Evolutionary conservation across 139 green algal species (phyloP).

Genomic region (Chlorella sp.): DNA sequence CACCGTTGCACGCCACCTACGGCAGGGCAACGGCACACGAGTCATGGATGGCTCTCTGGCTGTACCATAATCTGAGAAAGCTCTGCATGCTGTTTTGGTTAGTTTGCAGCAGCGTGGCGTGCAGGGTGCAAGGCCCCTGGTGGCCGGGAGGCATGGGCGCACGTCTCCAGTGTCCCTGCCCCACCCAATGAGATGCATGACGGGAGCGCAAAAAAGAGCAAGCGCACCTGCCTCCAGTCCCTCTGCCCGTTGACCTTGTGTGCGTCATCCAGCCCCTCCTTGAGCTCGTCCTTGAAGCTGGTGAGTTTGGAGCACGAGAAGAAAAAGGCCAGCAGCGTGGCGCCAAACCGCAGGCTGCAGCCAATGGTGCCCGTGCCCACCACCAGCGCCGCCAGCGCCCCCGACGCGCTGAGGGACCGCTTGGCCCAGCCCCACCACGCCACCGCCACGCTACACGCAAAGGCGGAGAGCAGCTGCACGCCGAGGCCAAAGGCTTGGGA

Average conservation of each 20-base stretch:
- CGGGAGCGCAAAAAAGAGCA: too few relatives aligned
- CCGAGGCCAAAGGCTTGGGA: slow-evolving; percentile 47
- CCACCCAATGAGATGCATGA: too few relatives aligned
- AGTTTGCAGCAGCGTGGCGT: background rate
- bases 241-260: slow-evolving; percentile 71
- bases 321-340: slow-evolving; percentile 78
- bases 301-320: slow-evolving; percentile 67
- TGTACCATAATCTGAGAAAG: too few relatives aligned
- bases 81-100: background rate
- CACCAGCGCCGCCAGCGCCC: slow-evolving; percentile 45
- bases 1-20: slow-evolving; percentile 53
- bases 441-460: slow-evolving; percentile 16
- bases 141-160: background rate
- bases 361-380: slow-evolving; percentile 47
- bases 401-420: slow-evolving; percentile 22
- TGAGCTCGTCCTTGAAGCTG: slow-evolving; percentile 64
- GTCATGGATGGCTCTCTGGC: too few relatives aligned
- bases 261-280: slow-evolving; percentile 59
- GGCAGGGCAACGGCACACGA: too few relatives aligned
- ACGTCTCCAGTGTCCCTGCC: background rate
- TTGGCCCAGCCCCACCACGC: slow-evolving; percentile 18
- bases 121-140: background rate
- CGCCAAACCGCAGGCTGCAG: slow-evolving; percentile 53
- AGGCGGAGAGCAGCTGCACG: slow-evolving; percentile 32
- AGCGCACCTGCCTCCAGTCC: slow-evolving; percentile 69